phyloP scores from a whole-genome alignment of 2,329 filamentous ascomycete species.

The Trichoderma breve region DNA sequence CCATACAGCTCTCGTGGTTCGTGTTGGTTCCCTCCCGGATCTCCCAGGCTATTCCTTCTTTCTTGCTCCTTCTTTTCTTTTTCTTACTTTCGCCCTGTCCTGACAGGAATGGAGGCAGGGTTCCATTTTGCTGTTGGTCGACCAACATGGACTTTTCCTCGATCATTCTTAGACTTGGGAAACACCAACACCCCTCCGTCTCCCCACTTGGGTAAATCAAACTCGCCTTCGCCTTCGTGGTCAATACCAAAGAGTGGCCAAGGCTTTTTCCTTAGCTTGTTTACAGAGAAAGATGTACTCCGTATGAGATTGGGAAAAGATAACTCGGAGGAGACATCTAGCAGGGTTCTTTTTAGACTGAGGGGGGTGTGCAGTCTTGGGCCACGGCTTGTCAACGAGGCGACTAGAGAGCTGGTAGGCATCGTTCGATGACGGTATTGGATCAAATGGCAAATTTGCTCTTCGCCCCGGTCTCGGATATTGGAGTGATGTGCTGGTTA shows the following conservation, averaged over 20 bases:
- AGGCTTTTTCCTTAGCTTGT: background rate
- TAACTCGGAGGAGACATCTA: background rate
- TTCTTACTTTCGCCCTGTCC: background rate
- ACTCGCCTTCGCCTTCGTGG: background rate
- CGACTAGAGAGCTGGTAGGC: background rate
- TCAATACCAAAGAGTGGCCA: conserved; percentile 3
- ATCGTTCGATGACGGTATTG: background rate
- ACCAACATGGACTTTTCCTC: background rate
- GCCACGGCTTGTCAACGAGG: background rate
- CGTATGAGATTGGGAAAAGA: conserved; percentile 2
- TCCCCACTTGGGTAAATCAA: conserved; percentile 16
- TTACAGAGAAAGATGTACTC: conserved; percentile 5
- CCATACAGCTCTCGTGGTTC: background rate
- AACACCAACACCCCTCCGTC: background rate
- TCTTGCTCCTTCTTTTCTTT: background rate
- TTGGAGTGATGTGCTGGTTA: background rate
- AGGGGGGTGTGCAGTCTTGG: background rate
- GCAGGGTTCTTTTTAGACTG: background rate
- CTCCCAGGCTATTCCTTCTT: background rate
- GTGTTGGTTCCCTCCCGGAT: background rate
- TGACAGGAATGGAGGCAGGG: background rate
- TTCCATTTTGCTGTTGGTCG: conserved; percentile 13
- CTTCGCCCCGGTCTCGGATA: background rate
- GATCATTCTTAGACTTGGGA: conserved; percentile 6
- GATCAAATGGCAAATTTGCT: background rate